phyloP scores from a whole-genome alignment of 306 rosid genomes.

The Cucurbita ficifolia region DNA sequence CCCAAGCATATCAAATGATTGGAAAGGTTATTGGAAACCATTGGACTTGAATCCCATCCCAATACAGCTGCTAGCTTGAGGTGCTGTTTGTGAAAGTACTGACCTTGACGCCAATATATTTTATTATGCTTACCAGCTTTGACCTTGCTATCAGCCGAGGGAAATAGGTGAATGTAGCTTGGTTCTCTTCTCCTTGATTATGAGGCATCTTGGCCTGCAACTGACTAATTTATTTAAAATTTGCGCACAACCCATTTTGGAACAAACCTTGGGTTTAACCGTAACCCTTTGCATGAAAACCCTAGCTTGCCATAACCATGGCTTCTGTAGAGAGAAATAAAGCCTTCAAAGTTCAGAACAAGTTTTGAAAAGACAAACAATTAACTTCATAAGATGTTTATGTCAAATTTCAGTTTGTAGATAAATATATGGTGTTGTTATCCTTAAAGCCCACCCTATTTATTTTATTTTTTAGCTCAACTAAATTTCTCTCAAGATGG shows the following conservation, averaged over 20 bases:
- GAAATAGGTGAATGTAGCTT: neutral
- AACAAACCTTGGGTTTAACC: too few species aligned
- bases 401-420: neutral
- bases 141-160: neutral
- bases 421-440: neutral
- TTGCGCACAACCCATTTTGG: too few species aligned
- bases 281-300: too few species aligned
- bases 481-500: slow-evolving; percentile 9
- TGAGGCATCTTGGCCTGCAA: neutral
- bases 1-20: neutral
- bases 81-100: neutral
- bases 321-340: too few species aligned
- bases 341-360: too few species aligned
- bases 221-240: neutral
- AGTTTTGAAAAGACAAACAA: neutral
- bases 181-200: neutral
- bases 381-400: neutral
- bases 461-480: neutral
- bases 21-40: neutral
- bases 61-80: neutral
- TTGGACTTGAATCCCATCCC: neutral
- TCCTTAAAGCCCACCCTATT: neutral
- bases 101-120: neutral
- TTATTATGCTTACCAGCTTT: neutral
- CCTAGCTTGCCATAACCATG: too few species aligned